Conservation (phyloP, 1,284 basidiomycete species). For the Kwoniella shivajii region DNA sequence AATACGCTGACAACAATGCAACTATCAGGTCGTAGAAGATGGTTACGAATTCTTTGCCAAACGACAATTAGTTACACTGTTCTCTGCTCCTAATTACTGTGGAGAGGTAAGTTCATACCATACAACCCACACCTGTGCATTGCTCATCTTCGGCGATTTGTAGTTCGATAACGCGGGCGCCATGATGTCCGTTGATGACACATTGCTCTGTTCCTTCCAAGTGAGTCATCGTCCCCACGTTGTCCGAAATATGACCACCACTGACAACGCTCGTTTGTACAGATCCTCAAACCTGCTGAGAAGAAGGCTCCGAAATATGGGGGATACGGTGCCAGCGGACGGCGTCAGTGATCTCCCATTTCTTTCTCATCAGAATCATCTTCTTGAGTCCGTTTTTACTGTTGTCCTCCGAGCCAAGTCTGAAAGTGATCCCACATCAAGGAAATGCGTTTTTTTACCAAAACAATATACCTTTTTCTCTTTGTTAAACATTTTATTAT, state of each 20-base stretch:
- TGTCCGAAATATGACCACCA: not conserved
- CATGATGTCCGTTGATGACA: constrained; percentile 99
- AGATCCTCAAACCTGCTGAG: constrained; percentile 98
- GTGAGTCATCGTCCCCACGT: constrained; percentile 58
- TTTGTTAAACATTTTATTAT: not conserved
- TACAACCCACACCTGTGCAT: not conserved
- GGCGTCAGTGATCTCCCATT: constrained; percentile 43
- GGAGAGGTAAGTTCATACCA: constrained; percentile 62
- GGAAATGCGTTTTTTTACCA: too few relatives aligned
- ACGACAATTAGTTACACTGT: constrained; percentile 92
- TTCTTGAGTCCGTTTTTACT: constrained; percentile 21
- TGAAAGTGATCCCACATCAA: too few relatives aligned
- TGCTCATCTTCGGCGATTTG: not conserved
- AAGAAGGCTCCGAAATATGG: constrained; percentile 69
- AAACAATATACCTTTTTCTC: not conserved
- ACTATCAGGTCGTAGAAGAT: constrained; percentile 85
- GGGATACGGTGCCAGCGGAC: constrained; percentile 45
- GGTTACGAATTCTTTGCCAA: constrained; percentile 99
- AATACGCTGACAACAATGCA: constrained; percentile 13
- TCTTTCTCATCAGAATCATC: constrained; percentile 4
- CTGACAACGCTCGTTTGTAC: constrained; percentile 3
- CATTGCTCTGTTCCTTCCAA: constrained; percentile 96
- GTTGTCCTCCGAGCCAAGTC: not conserved
- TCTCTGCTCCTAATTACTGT: constrained; percentile 97
- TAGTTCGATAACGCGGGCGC: constrained; percentile 96